A percentile compares a stretch with the other conserved stretches of the same genome.
phyloP scores from a whole-genome alignment of 2,329 filamentous ascomycete species.

The Aspergillus puulaauensis region DNA sequence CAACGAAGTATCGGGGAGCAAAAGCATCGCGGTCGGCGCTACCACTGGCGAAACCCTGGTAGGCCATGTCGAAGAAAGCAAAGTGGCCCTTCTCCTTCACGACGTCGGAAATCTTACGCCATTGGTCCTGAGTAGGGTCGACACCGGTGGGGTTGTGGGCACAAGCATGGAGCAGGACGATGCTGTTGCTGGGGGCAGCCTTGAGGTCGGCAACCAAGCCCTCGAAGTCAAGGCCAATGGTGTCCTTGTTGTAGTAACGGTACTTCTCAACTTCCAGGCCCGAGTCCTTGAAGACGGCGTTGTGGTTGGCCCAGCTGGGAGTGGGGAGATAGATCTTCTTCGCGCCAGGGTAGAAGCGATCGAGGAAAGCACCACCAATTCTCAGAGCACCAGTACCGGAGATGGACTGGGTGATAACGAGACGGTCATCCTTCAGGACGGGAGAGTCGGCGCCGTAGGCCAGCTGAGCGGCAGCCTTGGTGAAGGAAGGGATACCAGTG shows the following conservation, averaged over 20 bases:
- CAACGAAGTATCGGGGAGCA: conserved; percentile 87
- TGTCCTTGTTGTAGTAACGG: conserved; percentile 98
- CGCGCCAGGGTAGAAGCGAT: conserved; percentile 83
- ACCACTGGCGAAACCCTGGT: conserved; percentile 95
- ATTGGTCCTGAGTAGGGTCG: conserved; percentile 88
- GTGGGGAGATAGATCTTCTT: conserved; percentile 97
- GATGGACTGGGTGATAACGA: conserved; percentile 96
- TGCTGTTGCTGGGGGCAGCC: conserved; percentile 78
- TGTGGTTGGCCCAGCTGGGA: conserved; percentile 98
- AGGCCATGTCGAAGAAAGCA: conserved; percentile 99
- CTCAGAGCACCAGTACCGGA: conserved; percentile 95
- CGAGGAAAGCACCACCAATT: conserved; percentile 89
- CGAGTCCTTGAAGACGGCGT: conserved; percentile 90
- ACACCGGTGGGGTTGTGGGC: conserved; percentile 98
- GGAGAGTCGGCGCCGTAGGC: conserved; percentile 83
- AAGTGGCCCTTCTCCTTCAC: conserved; percentile 86
- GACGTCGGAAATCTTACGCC: conserved; percentile 82
- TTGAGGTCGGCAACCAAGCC: conserved; percentile 90
- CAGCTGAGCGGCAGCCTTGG: conserved; percentile 83
- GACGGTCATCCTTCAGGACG: conserved; percentile 69
- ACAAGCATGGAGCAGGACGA: conserved; percentile 93
- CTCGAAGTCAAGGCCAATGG: conserved; percentile 95
- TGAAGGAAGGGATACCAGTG: conserved; percentile 92
- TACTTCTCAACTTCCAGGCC: conserved; percentile 92
- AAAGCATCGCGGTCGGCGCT: conserved; percentile 92